Evolutionary conservation across 179 eudicot genomes (phyloP).

Genomic region (Beta corolliflora): DNA sequence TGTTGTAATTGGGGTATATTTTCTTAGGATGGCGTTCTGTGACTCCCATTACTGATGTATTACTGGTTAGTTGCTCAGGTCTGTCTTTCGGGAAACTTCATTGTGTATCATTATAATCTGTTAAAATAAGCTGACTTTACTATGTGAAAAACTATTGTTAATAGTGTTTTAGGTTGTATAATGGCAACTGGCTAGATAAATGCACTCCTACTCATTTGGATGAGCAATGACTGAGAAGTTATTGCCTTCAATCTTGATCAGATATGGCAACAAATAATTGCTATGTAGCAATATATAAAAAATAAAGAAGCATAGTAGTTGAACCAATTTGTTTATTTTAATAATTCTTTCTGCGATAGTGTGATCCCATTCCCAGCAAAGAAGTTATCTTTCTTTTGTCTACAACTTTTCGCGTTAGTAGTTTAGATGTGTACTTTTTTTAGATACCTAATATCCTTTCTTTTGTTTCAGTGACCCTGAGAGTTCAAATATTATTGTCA

Average conservation of each 20-base stretch:
- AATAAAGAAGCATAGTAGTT: neutral
- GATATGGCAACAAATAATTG: neutral
- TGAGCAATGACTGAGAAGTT: neutral
- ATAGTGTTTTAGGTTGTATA: neutral
- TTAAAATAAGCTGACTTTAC: neutral
- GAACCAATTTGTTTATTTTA: neutral
- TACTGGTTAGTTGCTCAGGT: constrained; percentile 8
- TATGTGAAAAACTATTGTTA: neutral
- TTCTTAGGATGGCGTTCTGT: neutral
- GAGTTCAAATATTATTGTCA: constrained; percentile 68
- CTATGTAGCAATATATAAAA: neutral
- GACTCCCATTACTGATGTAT: constrained; percentile 12
- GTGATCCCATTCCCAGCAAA: neutral
- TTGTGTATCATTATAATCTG: neutral
- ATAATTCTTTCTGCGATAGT: neutral
- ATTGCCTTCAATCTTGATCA: neutral
- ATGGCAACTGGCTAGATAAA: neutral
- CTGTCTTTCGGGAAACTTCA: neutral
- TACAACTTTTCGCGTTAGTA: neutral
- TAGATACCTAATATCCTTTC: neutral
- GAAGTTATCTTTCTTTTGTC: neutral
- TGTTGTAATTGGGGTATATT: neutral
- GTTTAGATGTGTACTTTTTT: constrained; percentile 12
- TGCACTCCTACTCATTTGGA: neutral
- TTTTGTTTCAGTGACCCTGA: constrained; percentile 58